These are phyloP conservation scores for Pseudogymnoascus sp. DNA, from an alignment of 2,329 filamentous ascomycete genomes.

Conservation along the genomic window DNA sequence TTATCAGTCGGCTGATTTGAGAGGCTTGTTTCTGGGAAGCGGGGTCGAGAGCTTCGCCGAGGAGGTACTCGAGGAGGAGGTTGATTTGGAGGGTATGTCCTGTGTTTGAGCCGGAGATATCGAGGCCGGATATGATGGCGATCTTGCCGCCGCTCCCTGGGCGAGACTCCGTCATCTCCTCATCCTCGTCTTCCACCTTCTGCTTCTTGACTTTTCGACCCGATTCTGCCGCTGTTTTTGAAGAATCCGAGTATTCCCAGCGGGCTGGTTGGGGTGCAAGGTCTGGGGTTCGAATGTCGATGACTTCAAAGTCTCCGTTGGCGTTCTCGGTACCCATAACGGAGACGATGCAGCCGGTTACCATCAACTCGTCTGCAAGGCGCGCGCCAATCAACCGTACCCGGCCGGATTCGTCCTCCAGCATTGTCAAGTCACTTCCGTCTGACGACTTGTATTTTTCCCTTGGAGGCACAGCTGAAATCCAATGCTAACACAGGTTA, in stretches of 20 bases:
- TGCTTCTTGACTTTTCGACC: slow-evolving; percentile 28
- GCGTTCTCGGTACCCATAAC: slow-evolving; percentile 89
- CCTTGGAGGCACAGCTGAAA: slow-evolving; percentile 68
- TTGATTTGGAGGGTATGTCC: slow-evolving; percentile 68
- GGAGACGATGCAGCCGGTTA: slow-evolving; percentile 91
- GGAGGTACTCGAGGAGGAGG: slow-evolving; percentile 76
- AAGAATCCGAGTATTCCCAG: slow-evolving; percentile 59
- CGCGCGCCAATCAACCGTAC: slow-evolving; percentile 67
- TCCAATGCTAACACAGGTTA: slow-evolving; percentile 60
- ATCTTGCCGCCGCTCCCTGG: slow-evolving; percentile 46
- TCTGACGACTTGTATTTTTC: slow-evolving; percentile 64
- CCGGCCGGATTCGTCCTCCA: slow-evolving; percentile 93
- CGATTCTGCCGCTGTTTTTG: slow-evolving; percentile 28
- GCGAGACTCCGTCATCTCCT: slow-evolving; percentile 49
- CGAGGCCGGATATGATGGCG: slow-evolving; percentile 81
- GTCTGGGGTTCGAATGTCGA: slow-evolving; percentile 84
- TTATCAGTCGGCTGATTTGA: slow-evolving; percentile 74
- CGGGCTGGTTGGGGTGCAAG: slow-evolving; percentile 72
- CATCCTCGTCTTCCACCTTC: slow-evolving; percentile 39
- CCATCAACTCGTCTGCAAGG: slow-evolving; percentile 62
- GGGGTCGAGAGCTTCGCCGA: slow-evolving; percentile 67
- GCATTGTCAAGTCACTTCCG: slow-evolving; percentile 61
- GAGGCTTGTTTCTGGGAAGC: slow-evolving; percentile 50
- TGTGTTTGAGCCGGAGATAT: slow-evolving; percentile 65
- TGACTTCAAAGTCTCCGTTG: slow-evolving; percentile 84